Percentiles rank a stretch among this genome's conserved stretches.
These are phyloP conservation scores for Epichloe uncinata DNA, from an alignment of 2,329 filamentous ascomycete genomes.

Conservation along the genomic window DNA sequence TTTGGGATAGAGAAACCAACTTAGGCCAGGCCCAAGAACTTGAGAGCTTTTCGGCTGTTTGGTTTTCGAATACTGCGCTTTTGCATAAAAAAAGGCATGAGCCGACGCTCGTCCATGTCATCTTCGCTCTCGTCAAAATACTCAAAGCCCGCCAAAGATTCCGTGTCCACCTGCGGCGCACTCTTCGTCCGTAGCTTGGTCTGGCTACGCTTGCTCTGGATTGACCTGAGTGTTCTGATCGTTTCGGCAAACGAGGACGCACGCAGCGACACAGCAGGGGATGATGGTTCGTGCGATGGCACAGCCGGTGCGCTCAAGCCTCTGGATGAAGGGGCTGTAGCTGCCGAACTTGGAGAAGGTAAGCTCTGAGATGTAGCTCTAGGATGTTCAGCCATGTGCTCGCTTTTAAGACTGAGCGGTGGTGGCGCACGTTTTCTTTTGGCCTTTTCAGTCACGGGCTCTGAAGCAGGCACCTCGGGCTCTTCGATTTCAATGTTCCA, in stretches of 20 bases:
- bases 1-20: not conserved
- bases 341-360: constrained; percentile 7
- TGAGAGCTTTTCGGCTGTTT: constrained; percentile 38
- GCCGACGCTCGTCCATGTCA: constrained; percentile 34
- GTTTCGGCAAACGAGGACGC: constrained; percentile 10
- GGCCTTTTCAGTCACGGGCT: constrained; percentile 15
- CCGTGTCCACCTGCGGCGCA: constrained; percentile 12
- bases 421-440: constrained; percentile 14
- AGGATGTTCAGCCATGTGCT: constrained; percentile 19
- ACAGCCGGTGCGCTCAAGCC: not conserved
- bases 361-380: constrained; percentile 11
- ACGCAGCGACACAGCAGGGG: constrained; percentile 4
- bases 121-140: constrained; percentile 27
- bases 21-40: constrained; percentile 36
- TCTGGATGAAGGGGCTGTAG: not conserved
- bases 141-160: constrained; percentile 23
- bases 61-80: constrained; percentile 23
- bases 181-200: constrained; percentile 14
- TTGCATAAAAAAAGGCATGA: constrained; percentile 37
- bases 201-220: constrained; percentile 16
- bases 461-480: constrained; percentile 23
- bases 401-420: constrained; percentile 12
- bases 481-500: constrained; percentile 26
- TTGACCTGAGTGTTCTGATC: constrained; percentile 16
- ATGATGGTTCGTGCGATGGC: constrained; percentile 1